A percentile compares a stretch with the other conserved stretches of the same genome.
Evolutionary conservation across 1,284 basidiomycete genomes (phyloP).

Genomic region (Vanrija sp.): DNA sequence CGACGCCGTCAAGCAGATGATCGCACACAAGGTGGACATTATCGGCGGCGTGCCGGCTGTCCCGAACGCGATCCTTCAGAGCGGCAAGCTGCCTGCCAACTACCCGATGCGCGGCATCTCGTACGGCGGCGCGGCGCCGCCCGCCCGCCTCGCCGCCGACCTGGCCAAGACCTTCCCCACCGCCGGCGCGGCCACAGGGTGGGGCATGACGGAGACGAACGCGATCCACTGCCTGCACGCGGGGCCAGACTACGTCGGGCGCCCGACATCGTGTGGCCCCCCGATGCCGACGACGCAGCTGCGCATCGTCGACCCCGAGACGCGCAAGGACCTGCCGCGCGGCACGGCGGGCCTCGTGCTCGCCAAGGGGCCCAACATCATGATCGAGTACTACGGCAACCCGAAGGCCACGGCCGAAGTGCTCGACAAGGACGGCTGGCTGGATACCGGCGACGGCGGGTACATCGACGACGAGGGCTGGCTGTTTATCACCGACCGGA

Average conservation of each 20-base stretch:
- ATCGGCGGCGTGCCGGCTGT: slow-evolving; percentile 44
- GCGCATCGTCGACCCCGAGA: slow-evolving; percentile 34
- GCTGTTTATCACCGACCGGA: slow-evolving; percentile 38
- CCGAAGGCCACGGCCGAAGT: slow-evolving; percentile 9
- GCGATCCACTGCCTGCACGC: slow-evolving; percentile 35
- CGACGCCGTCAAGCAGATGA: slow-evolving; percentile 31
- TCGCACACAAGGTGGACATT: slow-evolving; percentile 29
- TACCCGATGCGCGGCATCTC: slow-evolving; percentile 30
- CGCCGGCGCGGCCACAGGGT: slow-evolving; percentile 26
- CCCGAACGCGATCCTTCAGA: slow-evolving; percentile 34
- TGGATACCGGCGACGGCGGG: slow-evolving; percentile 43
- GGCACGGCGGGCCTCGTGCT: slow-evolving; percentile 32
- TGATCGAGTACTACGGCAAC: slow-evolving; percentile 37
- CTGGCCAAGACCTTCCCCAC: slow-evolving; percentile 31
- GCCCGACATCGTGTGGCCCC: slow-evolving; percentile 21
- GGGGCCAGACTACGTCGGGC: slow-evolving; percentile 34
- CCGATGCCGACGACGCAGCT: slow-evolving; percentile 34
- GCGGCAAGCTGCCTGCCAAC: slow-evolving; percentile 23
- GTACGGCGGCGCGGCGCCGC: slow-evolving; percentile 42
- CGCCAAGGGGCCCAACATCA: slow-evolving; percentile 38
- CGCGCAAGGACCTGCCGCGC: slow-evolving; percentile 14
- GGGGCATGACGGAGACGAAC: slow-evolving; percentile 46
- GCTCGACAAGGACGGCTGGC: slow-evolving; percentile 37
- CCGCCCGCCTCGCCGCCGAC: slow-evolving; percentile 32
- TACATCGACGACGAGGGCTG: slow-evolving; percentile 37